Conservation (phyloP, 345 rosid species). For the Atalantia buxifolia region DNA sequence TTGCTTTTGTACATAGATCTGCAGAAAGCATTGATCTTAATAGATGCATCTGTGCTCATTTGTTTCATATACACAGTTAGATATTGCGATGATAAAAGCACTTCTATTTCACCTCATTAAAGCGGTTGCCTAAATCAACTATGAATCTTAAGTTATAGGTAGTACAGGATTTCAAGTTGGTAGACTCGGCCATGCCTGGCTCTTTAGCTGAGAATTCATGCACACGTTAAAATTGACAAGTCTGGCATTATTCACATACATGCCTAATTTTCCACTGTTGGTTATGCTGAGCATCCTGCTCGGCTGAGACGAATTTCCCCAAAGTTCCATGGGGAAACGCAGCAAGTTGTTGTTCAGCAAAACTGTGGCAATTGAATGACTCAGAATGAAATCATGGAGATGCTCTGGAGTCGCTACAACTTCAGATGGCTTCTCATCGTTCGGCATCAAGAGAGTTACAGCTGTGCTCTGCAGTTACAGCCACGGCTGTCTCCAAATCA, state of each 20-base stretch:
- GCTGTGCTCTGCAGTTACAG: conserved; percentile 14
- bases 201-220: conserved; percentile 21
- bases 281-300: conserved; percentile 30
- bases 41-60: not conserved
- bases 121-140: not conserved
- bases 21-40: not conserved
- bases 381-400: conserved; percentile 32
- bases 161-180: not conserved
- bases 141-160: too few relatives aligned
- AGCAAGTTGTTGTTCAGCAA: conserved; percentile 18
- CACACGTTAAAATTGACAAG: conserved; percentile 33
- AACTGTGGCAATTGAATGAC: conserved; percentile 32
- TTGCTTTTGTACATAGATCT: not conserved
- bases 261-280: conserved; percentile 18
- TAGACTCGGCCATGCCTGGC: conserved; percentile 7
- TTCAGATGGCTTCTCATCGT: conserved; percentile 24
- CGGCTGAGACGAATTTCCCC: conserved; percentile 14
- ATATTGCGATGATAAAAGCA: not conserved
- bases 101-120: not conserved
- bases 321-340: conserved; percentile 40
- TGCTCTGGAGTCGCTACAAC: conserved; percentile 3
- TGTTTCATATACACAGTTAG: not conserved
- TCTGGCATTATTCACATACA: conserved; percentile 34
- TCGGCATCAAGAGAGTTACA: conserved; percentile 36
- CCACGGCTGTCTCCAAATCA: conserved; percentile 30